phyloP scores from a whole-genome alignment of 495 filamentous ascomycete genomes.

The Podospora anserina region DNA sequence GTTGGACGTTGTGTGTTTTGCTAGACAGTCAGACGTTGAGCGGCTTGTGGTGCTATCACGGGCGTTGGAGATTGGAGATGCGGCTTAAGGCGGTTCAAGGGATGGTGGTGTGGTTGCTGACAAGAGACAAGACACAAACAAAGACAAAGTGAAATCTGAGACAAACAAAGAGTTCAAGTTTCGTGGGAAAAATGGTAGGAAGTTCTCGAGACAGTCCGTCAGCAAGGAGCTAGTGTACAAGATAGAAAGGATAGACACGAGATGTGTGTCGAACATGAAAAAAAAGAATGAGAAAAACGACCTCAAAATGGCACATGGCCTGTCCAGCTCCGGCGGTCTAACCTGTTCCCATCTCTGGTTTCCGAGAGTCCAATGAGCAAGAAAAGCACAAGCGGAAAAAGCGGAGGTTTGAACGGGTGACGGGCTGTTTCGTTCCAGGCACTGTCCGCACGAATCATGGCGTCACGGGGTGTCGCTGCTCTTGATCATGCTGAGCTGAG shows the following conservation, averaged over 20 bases:
- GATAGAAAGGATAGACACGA: not conserved
- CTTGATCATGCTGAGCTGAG: conserved; percentile 2
- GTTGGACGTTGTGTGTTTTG: not conserved
- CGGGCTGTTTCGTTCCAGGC: not conserved
- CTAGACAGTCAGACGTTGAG: not conserved
- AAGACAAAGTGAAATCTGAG: not conserved
- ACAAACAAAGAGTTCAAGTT: not conserved
- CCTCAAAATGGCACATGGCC: not conserved
- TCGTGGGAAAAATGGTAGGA: not conserved
- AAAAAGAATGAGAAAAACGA: not conserved
- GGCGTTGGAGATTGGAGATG: not conserved
- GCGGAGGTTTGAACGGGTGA: not conserved
- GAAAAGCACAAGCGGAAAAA: not conserved
- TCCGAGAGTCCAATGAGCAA: not conserved
- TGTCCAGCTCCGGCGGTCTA: not conserved
- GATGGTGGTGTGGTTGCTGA: not conserved
- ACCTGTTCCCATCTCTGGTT: not conserved
- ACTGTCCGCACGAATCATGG: conserved; percentile 19
- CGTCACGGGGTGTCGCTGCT: conserved; percentile 19
- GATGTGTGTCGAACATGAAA: not conserved
- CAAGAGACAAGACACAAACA: not conserved
- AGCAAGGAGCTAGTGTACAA: not conserved
- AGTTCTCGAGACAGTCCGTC: not conserved
- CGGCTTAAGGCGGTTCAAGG: not conserved
- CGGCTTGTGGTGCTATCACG: not conserved